Evolutionary conservation across 768 basidiomycete species (phyloP).

Genomic region (Austroboletus eburneus): DNA sequence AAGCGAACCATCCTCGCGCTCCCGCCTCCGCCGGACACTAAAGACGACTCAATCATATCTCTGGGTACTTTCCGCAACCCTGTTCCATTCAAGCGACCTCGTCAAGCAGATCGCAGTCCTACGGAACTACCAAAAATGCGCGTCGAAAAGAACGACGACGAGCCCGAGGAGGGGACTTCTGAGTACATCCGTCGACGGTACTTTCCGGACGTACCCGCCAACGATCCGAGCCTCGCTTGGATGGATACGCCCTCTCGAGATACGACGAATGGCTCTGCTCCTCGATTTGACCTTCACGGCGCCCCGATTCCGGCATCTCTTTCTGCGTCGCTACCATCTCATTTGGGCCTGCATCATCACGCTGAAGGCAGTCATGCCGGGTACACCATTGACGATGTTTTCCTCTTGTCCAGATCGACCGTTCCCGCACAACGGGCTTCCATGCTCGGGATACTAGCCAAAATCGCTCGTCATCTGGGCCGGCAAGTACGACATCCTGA

Average conservation of each 20-base stretch:
- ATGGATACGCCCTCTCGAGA: slow-evolving; percentile 38
- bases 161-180: slow-evolving; percentile 67
- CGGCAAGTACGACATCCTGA: slow-evolving; percentile 9
- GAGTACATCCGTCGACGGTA: slow-evolving; percentile 81
- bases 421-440: slow-evolving; percentile 79
- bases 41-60: slow-evolving; percentile 29
- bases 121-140: not conserved
- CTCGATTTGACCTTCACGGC: slow-evolving; percentile 78
- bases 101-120: slow-evolving; percentile 3
- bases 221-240: slow-evolving; percentile 81
- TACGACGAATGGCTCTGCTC: slow-evolving; percentile 23
- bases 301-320: slow-evolving; percentile 54
- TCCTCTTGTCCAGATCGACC: slow-evolving; percentile 73
- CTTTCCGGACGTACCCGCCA: slow-evolving; percentile 66
- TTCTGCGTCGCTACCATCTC: slow-evolving; percentile 63
- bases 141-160: slow-evolving; percentile 7
- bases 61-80: slow-evolving; percentile 37
- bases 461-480: slow-evolving; percentile 43
- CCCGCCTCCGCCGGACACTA: slow-evolving; percentile 35
- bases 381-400: slow-evolving; percentile 84
- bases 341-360: slow-evolving; percentile 90
- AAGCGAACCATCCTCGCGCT: slow-evolving; percentile 52
- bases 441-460: slow-evolving; percentile 71
- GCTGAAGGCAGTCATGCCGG: slow-evolving; percentile 74
- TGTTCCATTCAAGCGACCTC: slow-evolving; percentile 10